These are phyloP conservation scores for Cyclotella sp. DNA, from an alignment of 108 stramenopile genomes.

Conservation along the genomic window DNA sequence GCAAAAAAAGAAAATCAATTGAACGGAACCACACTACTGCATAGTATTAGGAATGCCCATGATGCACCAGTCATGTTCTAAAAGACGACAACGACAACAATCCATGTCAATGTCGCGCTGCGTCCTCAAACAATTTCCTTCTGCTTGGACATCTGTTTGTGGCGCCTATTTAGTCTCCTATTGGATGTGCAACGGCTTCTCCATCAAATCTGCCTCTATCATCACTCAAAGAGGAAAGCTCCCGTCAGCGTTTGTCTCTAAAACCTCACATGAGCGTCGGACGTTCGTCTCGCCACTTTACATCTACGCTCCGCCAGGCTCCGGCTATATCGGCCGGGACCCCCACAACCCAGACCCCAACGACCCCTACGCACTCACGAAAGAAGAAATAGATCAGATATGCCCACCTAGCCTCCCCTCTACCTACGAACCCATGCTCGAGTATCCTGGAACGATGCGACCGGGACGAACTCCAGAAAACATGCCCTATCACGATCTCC, in stretches of 20 bases:
- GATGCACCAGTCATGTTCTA: too few relatives aligned
- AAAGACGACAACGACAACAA: too few relatives aligned
- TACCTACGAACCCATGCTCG: conserved; percentile 91
- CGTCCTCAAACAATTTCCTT: too few relatives aligned
- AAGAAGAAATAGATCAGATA: conserved; percentile 23
- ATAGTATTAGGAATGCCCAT: too few relatives aligned
- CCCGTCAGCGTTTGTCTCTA: conserved; percentile 4
- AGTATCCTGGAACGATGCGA: conserved; percentile 93
- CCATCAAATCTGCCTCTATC: neutral
- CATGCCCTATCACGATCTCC: conserved; percentile 87
- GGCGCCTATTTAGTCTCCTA: neutral
- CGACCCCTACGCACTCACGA: conserved; percentile 29
- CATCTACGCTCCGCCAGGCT: conserved; percentile 47
- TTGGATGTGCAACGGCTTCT: conserved; percentile 33
- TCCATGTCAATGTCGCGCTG: too few relatives aligned
- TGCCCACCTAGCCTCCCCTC: conserved; percentile 58
- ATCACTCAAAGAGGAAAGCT: neutral
- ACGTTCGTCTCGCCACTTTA: conserved; percentile 16
- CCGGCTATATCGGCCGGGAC: conserved; percentile 40
- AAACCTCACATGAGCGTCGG: neutral
- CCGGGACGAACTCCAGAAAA: conserved; percentile 87
- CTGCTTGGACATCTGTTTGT: neutral
- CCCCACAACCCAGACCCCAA: conserved; percentile 21
- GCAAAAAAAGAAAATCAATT: too few relatives aligned
- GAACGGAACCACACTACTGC: too few relatives aligned